Base-by-base conservation (phyloP, 208 protist species). In the Leishmania martiniquensis region DNA sequence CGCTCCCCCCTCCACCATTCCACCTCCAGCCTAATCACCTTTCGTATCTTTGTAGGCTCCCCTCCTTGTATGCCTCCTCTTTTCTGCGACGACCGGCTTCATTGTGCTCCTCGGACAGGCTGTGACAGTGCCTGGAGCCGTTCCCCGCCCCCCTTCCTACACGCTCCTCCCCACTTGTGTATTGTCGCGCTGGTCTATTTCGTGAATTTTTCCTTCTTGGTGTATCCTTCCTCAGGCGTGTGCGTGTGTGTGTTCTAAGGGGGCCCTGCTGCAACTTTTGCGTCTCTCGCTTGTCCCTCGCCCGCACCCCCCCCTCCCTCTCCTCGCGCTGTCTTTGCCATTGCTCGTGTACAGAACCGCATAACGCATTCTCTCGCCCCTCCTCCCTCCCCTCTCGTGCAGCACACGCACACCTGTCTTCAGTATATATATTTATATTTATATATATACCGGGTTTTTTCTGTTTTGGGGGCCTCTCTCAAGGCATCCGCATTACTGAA, bases 1-100 rank as follows among this genome's bases (percentile, higher is more conserved):
- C 47, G 47, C 59, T 3, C n/a, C 34, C 29, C n/a, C 9, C 42
- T 6, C 34, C 42, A 13, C 15, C 25, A 15, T 52, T 80, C 51
- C 29, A 12, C 47, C 76, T 15, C 68, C 52, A 44, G 17, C 45
- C 22, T 72, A 49, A 25, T 62, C 54, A 68, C 81, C 42, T 25
- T 54, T 4, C 37, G 22, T 6, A 34, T 76, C 15, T 47, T 63
- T 55, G 54, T 22, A 32, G n/a, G 9, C 22, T 57, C 44, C 54
- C 72, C 39, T 68, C 55, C 10, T 68, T 47, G 12, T 76, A 29
- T 71, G 66, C 17, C 22, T 47, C 44, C 44, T 52, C n/a, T 39
- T 68, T 47, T 29, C 37, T 29, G 5, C 37, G 45, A n/a, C 37
- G 37, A 68, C 62, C 45, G 62, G 1, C n/a, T n/a, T 47, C 22